A percentile compares a stretch with the other conserved stretches of the same genome.
These are phyloP conservation scores for Antarctomyces pellizariae DNA, from an alignment of 495 filamentous ascomycete genomes.

Conservation along the genomic window DNA sequence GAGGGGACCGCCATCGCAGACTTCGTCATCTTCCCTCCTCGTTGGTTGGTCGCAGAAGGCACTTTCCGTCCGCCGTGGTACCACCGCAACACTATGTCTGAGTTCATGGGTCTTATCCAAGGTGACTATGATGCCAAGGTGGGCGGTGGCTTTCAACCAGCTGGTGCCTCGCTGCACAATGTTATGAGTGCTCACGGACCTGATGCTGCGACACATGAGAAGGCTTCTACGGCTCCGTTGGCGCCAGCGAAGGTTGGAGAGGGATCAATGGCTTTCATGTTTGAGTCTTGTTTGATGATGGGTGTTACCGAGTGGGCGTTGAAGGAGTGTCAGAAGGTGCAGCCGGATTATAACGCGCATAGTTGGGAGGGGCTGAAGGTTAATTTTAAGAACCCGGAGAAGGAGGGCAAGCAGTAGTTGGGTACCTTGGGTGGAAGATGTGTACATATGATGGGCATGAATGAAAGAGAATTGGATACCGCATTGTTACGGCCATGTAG, in stretches of 20 bases:
- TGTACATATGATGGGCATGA: too few species aligned
- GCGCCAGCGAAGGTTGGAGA: slow-evolving; percentile 28
- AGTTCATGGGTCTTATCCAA: slow-evolving; percentile 53
- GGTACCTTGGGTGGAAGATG: too few species aligned
- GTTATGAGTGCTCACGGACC: slow-evolving; percentile 36
- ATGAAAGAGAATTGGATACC: too few species aligned
- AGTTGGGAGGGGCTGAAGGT: slow-evolving; percentile 64
- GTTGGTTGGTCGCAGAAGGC: slow-evolving; percentile 55
- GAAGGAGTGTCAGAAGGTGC: slow-evolving; percentile 62
- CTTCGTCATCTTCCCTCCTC: slow-evolving; percentile 66
- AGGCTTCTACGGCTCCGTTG: slow-evolving; percentile 29
- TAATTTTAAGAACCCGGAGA: slow-evolving; percentile 40
- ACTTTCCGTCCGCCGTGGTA: slow-evolving; percentile 72
- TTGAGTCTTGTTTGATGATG: slow-evolving; percentile 55
- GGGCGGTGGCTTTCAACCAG: slow-evolving; percentile 32
- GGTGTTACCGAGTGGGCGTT: slow-evolving; percentile 85
- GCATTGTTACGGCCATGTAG: too few species aligned
- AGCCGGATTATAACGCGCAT: slow-evolving; percentile 61
- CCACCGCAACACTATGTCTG: slow-evolving; percentile 67
- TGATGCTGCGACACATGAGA: slow-evolving; percentile 39
- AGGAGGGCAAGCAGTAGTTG: too few species aligned
- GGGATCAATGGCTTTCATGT: slow-evolving; percentile 43
- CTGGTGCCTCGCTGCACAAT: slow-evolving; percentile 31
- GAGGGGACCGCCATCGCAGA: slow-evolving; percentile 56
- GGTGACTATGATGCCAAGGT: slow-evolving; percentile 37